A percentile compares a stretch with the other conserved stretches of the same genome.
Conservation (phyloP, 805 yeast genomes). For the Peterozyma toletana region DNA sequence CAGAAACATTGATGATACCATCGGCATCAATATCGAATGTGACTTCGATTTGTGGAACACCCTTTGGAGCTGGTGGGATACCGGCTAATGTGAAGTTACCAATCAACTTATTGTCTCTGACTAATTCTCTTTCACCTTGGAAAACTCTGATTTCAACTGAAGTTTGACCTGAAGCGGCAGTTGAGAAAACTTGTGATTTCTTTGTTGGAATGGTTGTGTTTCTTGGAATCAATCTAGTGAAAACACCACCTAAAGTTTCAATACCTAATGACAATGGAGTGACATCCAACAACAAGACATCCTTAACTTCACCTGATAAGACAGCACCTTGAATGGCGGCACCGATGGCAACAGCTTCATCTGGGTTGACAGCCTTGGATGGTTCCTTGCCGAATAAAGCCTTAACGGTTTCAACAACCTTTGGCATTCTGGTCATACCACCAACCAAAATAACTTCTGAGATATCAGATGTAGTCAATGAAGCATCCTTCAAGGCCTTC, state of each 20-base stretch:
- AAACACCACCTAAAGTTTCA: conserved; percentile 97
- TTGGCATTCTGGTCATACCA: conserved; percentile 90
- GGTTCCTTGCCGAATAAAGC: conserved; percentile 57
- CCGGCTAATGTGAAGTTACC: conserved; percentile 95
- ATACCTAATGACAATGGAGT: conserved; percentile 91
- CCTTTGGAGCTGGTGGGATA: conserved; percentile 93
- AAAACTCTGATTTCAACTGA: conserved; percentile 95
- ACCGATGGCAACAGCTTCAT: conserved; percentile 87
- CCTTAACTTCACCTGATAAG: conserved; percentile 73
- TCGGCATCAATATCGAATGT: conserved; percentile 95
- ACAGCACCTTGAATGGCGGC: conserved; percentile 90
- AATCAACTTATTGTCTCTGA: conserved; percentile 94
- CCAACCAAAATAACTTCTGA: conserved; percentile 78
- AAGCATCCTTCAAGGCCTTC: conserved; percentile 70
- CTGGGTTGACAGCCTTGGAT: conserved; percentile 75
- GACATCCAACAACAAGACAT: conserved; percentile 72
- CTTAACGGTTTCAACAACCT: conserved; percentile 56
- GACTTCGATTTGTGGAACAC: conserved; percentile 92
- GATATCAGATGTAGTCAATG: conserved; percentile 52
- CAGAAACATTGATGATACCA: conserved; percentile 80
- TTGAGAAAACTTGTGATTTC: conserved; percentile 93
- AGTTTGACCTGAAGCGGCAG: conserved; percentile 95
- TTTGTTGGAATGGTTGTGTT: conserved; percentile 96
- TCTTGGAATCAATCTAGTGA: conserved; percentile 85
- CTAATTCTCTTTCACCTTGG: conserved; percentile 99